These are phyloP conservation scores for Solanum megistacrolobum DNA, from an alignment of 257 asterid genomes.

Conservation along the genomic window DNA sequence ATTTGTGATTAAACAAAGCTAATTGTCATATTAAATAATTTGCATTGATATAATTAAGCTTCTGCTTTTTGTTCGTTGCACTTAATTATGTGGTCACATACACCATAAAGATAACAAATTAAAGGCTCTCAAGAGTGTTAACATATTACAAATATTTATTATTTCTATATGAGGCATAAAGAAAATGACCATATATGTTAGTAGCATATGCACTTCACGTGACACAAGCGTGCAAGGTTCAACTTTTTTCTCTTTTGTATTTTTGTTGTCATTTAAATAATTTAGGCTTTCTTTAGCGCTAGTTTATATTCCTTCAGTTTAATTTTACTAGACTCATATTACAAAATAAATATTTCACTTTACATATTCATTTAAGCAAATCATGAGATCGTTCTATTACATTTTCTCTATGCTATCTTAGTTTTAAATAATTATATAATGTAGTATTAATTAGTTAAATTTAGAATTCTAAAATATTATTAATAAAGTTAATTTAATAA, in stretches of 20 bases:
- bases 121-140: conserved; percentile 5
- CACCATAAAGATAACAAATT: conserved; percentile 21
- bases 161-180: conserved; percentile 7
- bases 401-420: background rate
- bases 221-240: conserved; percentile 14
- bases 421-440: too few species aligned
- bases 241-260: background rate
- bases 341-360: background rate
- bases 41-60: background rate
- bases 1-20: conserved; percentile 13
- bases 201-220: conserved; percentile 36
- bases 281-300: background rate
- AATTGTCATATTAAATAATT: background rate
- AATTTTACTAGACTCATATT: background rate
- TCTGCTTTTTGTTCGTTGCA: conserved; percentile 4
- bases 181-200: conserved; percentile 3
- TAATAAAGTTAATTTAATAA: too few species aligned
- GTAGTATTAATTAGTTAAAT: background rate
- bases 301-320: background rate
- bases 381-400: too few species aligned
- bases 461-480: too few species aligned
- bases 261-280: background rate
- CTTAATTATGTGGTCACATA: conserved; percentile 22
- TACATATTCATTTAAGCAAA: background rate
- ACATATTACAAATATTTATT: conserved; percentile 33